phyloP scores from a whole-genome alignment of 1,284 basidiomycete genomes.

The Prillingera fragicola region DNA sequence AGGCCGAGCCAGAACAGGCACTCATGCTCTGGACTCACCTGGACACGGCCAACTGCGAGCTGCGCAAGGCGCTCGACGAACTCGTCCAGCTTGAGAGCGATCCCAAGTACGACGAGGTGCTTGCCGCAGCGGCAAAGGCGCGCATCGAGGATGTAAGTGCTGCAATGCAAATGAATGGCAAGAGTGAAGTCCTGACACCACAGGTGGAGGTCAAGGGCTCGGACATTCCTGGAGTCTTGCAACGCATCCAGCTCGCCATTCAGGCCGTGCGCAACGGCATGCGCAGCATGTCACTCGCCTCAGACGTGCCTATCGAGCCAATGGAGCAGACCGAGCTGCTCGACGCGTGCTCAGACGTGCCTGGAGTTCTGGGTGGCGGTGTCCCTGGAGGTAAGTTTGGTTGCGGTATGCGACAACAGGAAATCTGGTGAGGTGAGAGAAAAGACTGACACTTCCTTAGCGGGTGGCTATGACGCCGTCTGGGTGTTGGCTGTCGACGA shows the following conservation, averaged over 20 bases:
- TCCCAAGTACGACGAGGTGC: slow-evolving; percentile 31
- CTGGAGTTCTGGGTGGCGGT: slow-evolving; percentile 86
- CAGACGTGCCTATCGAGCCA: slow-evolving; percentile 87
- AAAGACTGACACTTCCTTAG: slow-evolving; percentile 48
- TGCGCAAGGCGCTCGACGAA: slow-evolving; percentile 43
- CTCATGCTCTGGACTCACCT: slow-evolving; percentile 65
- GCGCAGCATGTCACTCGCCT: slow-evolving; percentile 76
- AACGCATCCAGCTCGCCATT: slow-evolving; percentile 11
- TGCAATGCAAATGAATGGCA: not conserved
- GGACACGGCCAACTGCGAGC: slow-evolving; percentile 47
- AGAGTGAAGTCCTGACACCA: not conserved
- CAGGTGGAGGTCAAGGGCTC: not conserved
- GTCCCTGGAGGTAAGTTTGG: slow-evolving; percentile 74
- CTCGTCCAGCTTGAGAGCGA: slow-evolving; percentile 35
- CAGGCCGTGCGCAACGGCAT: slow-evolving; percentile 74
- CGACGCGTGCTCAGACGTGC: slow-evolving; percentile 66
- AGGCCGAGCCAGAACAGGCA: slow-evolving; percentile 58
- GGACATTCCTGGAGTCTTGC: not conserved
- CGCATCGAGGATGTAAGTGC: slow-evolving; percentile 28
- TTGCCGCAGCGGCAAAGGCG: slow-evolving; percentile 11
- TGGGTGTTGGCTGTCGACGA: slow-evolving; percentile 77
- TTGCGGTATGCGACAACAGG: not conserved
- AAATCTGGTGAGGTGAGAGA: too few species aligned
- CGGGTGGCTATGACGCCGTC: slow-evolving; percentile 95
- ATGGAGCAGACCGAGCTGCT: slow-evolving; percentile 80